Percentiles rank a stretch among this genome's conserved stretches.
These are phyloP conservation scores for Neurospora sp. DNA, from an alignment of 2,329 filamentous ascomycete genomes.

Conservation along the genomic window DNA sequence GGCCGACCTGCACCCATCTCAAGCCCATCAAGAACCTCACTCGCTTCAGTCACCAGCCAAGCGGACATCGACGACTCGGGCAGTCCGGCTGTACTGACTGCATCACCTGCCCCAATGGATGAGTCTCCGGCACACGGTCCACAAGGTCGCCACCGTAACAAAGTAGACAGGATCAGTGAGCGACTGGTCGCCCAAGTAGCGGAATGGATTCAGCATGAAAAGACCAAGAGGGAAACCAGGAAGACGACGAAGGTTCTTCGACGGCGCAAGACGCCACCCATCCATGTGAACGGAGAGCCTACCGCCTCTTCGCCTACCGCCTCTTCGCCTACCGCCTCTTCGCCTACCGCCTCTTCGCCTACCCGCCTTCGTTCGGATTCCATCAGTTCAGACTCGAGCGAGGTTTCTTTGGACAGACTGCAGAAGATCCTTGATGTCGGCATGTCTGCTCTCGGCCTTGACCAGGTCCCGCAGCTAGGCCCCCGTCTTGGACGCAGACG, in stretches of 20 bases:
- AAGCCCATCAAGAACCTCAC: conserved; percentile 35
- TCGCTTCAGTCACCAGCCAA: conserved; percentile 24
- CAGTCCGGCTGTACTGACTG: conserved; percentile 16
- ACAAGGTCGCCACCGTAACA: conserved; percentile 24
- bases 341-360: not conserved
- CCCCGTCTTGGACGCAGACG: conserved; percentile 32
- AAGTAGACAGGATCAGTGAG: conserved; percentile 31
- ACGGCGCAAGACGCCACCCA: conserved; percentile 28
- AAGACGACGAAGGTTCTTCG: conserved; percentile 36
- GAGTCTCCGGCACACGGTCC: conserved; percentile 19
- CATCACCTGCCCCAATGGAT: conserved; percentile 19
- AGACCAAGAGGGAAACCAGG: conserved; percentile 50
- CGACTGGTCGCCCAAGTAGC: conserved; percentile 63
- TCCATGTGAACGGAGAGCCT: conserved; percentile 6
- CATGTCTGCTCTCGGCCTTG: conserved; percentile 43
- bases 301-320: not conserved
- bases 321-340: not conserved
- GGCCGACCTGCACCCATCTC: conserved; percentile 29
- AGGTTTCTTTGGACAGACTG: conserved; percentile 67
- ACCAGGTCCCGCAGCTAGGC: conserved; percentile 32
- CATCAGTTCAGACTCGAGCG: conserved; percentile 55
- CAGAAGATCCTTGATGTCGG: conserved; percentile 69
- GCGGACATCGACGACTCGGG: conserved; percentile 24
- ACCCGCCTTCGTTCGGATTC: conserved; percentile 37
- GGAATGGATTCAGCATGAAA: conserved; percentile 78